Evolutionary conservation across 352 stramenopile genomes (phyloP).

Genomic region (Phytophthora capsici): DNA sequence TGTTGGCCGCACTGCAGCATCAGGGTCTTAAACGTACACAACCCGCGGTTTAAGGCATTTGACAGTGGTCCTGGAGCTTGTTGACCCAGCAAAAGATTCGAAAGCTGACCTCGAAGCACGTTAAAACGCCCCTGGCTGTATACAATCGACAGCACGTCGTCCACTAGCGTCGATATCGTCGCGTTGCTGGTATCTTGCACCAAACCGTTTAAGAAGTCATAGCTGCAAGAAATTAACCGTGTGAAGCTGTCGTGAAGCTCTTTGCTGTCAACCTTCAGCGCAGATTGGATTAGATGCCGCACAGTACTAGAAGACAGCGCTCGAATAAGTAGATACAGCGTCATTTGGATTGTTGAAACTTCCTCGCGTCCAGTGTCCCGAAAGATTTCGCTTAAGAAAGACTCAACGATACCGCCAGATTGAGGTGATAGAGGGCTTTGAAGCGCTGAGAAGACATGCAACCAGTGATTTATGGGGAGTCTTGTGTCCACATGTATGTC

Average conservation of each 20-base stretch:
- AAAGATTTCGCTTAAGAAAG: constrained; percentile 8
- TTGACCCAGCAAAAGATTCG: constrained; percentile 7
- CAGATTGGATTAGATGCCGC: constrained; percentile 6
- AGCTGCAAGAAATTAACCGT: constrained; percentile 6
- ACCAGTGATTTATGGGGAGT: constrained; percentile 10
- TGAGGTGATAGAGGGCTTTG: neutral
- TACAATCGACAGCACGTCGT: constrained; percentile 38
- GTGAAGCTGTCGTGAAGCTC: constrained; percentile 14
- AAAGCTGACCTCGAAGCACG: constrained; percentile 17
- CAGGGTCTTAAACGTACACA: constrained; percentile 14
- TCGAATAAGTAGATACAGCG: constrained; percentile 16
- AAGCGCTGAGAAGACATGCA: constrained; percentile 4
- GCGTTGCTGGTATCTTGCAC: neutral
- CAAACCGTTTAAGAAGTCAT: constrained; percentile 12
- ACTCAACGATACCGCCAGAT: constrained; percentile 4
- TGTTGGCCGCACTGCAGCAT: neutral
- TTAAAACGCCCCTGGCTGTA: constrained; percentile 25
- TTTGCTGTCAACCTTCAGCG: constrained; percentile 2
- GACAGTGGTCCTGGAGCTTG: neutral
- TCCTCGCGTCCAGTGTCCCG: neutral
- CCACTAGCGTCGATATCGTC: constrained; percentile 34
- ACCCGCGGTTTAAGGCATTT: constrained; percentile 1
- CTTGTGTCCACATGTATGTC: constrained; percentile 1
- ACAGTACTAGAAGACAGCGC: constrained; percentile 7
- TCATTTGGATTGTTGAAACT: neutral